Evolutionary conservation across 352 stramenopile species (phyloP), one percentile per base, ranked within the genome.

Genomic region (Thalassiosira sp.): DNA sequence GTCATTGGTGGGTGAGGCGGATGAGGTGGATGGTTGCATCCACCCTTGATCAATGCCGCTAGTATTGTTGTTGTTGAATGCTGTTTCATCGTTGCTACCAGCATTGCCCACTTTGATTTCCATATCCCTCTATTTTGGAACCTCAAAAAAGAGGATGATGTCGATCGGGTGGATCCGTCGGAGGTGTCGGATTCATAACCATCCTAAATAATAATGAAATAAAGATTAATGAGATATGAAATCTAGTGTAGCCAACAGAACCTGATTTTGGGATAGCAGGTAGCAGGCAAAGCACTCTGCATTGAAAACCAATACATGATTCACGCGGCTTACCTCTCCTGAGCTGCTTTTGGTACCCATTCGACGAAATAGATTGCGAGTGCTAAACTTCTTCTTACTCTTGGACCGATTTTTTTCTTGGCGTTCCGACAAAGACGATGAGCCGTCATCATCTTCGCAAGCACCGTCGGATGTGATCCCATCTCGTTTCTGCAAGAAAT

Each of bases 141-240:
- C 49, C 60, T 40, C 51, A 84, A 72, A 56, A 84, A 84, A 11
- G 63, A 66, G 5, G 76, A 79, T 7, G 76, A 80, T 16, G 69
- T 80, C 16, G 61, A 76, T n/a, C 75, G 67, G 15, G 68, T 83
- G 8, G 76, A 84, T 18, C 52, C 64, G 15, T 48, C 49, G 0
- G 69, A 80, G 11, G 59, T 51, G 25, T 84, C 69, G 15, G 63
- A 77, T 63, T 78, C 69, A 48, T 72, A 78, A 8, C 59, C 69
- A 64, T 78, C 65, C 65, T 75, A 18, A 28, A 54, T 22, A 27
- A 40, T 49, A 16, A 37, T 37, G 42, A 10, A 61, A 45, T 48
- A 43, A 61, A 40, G 7, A 6, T 51, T 46, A n/a, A 16, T 51
- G 43, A 51, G 43, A 13, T 25, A 27, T n/a, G n/a, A n/a, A n/a